These are phyloP conservation scores for Aspergillus sclerotialis DNA, from an alignment of 2,329 filamentous ascomycete genomes.

Conservation along the genomic window DNA sequence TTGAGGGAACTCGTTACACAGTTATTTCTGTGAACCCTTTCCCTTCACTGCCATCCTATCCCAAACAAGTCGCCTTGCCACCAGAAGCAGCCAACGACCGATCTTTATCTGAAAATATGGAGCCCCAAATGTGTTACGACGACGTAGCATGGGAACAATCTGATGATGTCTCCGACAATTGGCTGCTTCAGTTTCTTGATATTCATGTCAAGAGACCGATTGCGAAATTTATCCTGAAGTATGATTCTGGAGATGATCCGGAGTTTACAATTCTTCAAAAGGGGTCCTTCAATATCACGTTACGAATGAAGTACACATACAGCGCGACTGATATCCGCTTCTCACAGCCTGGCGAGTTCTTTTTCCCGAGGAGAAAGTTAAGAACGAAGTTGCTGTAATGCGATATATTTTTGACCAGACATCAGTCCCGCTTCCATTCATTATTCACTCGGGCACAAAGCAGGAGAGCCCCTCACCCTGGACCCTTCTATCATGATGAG, in stretches of 20 bases:
- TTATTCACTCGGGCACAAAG: constrained; percentile 10
- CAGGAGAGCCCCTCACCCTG: constrained; percentile 12
- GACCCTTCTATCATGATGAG: constrained; percentile 32
- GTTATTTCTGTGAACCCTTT: too few species aligned
- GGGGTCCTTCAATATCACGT: constrained; percentile 14
- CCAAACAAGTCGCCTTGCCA: too few species aligned
- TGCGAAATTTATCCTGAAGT: constrained; percentile 7
- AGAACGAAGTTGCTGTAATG: constrained; percentile 13
- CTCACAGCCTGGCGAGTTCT: constrained; percentile 12
- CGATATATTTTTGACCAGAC: constrained; percentile 10
- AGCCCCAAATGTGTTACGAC: constrained; percentile 5
- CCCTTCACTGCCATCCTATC: too few species aligned
- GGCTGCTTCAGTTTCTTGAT: constrained; percentile 8
- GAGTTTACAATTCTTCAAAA: constrained; percentile 5
- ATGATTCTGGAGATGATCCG: constrained; percentile 1
- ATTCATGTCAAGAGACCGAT: constrained; percentile 1
- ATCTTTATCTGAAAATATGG: constrained; percentile 6
- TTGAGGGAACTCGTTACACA: too few species aligned
- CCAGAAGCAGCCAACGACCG: too few species aligned
- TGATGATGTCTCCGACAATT: constrained; percentile 9
- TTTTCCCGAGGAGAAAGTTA: constrained; percentile 22
- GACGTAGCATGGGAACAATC: constrained; percentile 12
- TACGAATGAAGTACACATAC: constrained; percentile 14
- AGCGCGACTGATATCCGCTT: constrained; percentile 14
- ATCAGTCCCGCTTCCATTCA: constrained; percentile 11